phyloP scores from a whole-genome alignment of 2,329 filamentous ascomycete genomes.

The Taxawa tesnikishii region DNA sequence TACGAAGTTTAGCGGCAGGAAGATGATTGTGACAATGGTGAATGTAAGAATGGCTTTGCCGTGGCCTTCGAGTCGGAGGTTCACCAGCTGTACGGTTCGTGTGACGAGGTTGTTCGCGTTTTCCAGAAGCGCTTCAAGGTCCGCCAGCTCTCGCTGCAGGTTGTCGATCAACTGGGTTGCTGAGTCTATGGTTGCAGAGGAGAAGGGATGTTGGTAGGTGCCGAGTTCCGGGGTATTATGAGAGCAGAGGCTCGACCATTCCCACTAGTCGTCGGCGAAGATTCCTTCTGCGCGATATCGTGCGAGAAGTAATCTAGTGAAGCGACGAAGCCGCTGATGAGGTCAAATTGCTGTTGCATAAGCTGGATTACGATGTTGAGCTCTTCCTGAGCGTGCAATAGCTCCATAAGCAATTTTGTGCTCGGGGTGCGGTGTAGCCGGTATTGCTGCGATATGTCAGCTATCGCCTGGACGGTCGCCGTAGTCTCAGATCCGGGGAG shows the following conservation, averaged over 20 bases:
- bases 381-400: constrained; percentile 31
- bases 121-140: constrained; percentile 27
- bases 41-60: constrained; percentile 32
- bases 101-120: constrained; percentile 31
- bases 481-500: neutral
- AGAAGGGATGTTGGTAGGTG: constrained; percentile 24
- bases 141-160: constrained; percentile 25
- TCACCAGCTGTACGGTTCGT: constrained; percentile 31
- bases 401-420: constrained; percentile 31
- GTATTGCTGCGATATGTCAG: constrained; percentile 18
- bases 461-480: neutral
- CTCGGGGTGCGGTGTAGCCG: constrained; percentile 27
- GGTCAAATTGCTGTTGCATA: constrained; percentile 27
- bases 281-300: no score
- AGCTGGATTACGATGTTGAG: constrained; percentile 32
- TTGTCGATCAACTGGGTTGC: constrained; percentile 27
- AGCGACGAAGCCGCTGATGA: constrained; percentile 17
- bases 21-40: constrained; percentile 31
- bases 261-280: no score
- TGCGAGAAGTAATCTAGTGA: constrained; percentile 18
- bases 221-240: no score
- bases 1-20: constrained; percentile 31
- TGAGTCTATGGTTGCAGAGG: constrained; percentile 23
- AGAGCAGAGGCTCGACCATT: no score
- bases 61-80: constrained; percentile 32